Evolutionary conservation across 2,329 filamentous ascomycete genomes (phyloP).

Genomic region (Cryphonectria japonica): DNA sequence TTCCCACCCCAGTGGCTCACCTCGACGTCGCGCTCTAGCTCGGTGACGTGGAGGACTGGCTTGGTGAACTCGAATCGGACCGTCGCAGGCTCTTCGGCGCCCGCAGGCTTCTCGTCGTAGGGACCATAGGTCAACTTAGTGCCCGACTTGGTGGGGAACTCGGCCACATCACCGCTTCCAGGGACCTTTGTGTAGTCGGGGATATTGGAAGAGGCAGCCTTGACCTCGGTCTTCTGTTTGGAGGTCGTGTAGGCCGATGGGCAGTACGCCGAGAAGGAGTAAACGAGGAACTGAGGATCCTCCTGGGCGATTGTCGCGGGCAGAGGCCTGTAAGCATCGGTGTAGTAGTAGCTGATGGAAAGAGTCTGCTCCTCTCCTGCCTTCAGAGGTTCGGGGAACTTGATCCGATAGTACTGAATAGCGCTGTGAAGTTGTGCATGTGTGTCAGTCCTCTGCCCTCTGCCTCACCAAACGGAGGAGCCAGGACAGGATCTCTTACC

Average conservation of each 20-base stretch:
- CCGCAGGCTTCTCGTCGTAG: conserved; percentile 81
- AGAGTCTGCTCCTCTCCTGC: conserved; percentile 82
- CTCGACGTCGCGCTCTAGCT: conserved; percentile 88
- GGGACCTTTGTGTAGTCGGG: conserved; percentile 83
- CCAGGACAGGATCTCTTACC: conserved; percentile 42
- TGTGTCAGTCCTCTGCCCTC: conserved; percentile 1
- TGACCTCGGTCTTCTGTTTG: conserved; percentile 98
- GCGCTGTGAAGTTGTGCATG: conserved; percentile 51
- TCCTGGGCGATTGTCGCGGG: conserved; percentile 82
- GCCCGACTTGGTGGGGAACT: conserved; percentile 79
- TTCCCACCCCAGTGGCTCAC: conserved; percentile 99
- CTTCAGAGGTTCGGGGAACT: conserved; percentile 74
- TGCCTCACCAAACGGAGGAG: not conserved
- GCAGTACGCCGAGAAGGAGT: conserved; percentile 83
- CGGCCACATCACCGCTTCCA: conserved; percentile 61
- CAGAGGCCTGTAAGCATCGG: conserved; percentile 78
- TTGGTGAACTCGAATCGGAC: conserved; percentile 96
- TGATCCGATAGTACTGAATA: conserved; percentile 82
- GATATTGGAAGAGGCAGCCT: conserved; percentile 76
- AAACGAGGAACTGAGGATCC: conserved; percentile 83
- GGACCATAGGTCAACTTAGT: conserved; percentile 87
- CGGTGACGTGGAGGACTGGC: conserved; percentile 78
- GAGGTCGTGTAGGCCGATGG: conserved; percentile 81
- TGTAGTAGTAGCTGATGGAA: conserved; percentile 81
- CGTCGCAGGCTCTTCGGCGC: conserved; percentile 70